A percentile compares a stretch with the other conserved stretches of the same genome.
phyloP scores from a whole-genome alignment of 2,329 filamentous ascomycete species.

The Stachybotrys echinatus region DNA sequence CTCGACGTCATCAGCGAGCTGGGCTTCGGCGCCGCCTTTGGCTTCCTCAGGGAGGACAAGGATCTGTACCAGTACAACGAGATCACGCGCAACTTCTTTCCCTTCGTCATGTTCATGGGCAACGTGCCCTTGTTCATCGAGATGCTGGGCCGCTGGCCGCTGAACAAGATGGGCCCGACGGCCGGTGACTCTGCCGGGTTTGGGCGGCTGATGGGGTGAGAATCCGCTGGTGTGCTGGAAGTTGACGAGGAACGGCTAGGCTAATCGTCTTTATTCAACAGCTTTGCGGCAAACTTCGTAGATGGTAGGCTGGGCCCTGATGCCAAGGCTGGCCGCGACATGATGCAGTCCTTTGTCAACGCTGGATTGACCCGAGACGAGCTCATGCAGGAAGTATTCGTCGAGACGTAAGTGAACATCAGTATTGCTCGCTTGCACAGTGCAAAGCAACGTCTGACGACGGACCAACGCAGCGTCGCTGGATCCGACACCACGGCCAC shows the following conservation, averaged over 20 bases:
- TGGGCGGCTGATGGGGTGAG: slow-evolving; percentile 40
- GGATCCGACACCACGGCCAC: slow-evolving; percentile 55
- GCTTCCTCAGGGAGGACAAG: slow-evolving; percentile 15
- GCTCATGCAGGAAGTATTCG: slow-evolving; percentile 18
- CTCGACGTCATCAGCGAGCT: slow-evolving; percentile 21
- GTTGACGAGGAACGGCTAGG: not conserved
- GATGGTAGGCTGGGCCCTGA: slow-evolving; percentile 18
- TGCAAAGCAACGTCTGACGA: no score
- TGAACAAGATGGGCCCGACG: slow-evolving; percentile 14
- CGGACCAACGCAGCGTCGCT: slow-evolving; percentile 30
- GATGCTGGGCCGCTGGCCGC: slow-evolving; percentile 11
- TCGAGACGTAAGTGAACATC: slow-evolving; percentile 11
- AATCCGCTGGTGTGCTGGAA: no score
- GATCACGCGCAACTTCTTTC: slow-evolving; percentile 8
- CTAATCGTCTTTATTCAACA: not conserved
- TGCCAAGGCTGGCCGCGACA: slow-evolving; percentile 20
- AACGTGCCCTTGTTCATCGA: slow-evolving; percentile 16
- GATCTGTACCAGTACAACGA: slow-evolving; percentile 17
- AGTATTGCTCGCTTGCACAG: no score
- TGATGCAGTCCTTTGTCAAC: slow-evolving; percentile 24
- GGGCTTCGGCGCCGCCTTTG: slow-evolving; percentile 18
- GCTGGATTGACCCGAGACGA: slow-evolving; percentile 18
- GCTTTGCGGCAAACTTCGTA: slow-evolving; percentile 21
- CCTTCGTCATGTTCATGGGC: slow-evolving; percentile 9
- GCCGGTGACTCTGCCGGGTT: slow-evolving; percentile 20